These are phyloP conservation scores for Heliosperma pusillum DNA, from an alignment of 148 eudicot genomes.

Conservation along the genomic window DNA sequence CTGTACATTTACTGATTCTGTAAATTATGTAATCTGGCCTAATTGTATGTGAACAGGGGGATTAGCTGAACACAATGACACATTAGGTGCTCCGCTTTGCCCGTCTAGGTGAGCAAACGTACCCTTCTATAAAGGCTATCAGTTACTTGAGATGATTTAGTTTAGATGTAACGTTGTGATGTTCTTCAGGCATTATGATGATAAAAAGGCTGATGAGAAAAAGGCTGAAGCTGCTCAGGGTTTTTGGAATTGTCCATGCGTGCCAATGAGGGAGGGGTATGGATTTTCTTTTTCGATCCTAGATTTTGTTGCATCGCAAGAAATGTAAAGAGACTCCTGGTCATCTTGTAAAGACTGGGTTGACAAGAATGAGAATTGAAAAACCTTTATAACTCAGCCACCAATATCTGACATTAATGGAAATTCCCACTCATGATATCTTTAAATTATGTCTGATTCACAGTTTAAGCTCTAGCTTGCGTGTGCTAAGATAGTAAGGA, in stretches of 20 bases:
- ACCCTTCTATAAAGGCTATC: conserved; percentile 1
- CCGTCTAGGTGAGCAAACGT: conserved; percentile 67
- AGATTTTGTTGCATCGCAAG: not conserved
- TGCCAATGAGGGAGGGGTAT: conserved; percentile 98
- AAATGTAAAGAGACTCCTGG: not conserved
- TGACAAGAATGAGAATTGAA: no score
- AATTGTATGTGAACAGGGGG: conserved; percentile 49
- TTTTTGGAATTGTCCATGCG: conserved; percentile 99
- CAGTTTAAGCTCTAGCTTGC: no score
- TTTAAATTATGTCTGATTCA: no score
- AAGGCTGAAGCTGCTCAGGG: conserved; percentile 91
- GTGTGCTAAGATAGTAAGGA: no score
- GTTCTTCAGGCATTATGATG: conserved; percentile 81
- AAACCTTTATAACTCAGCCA: no score
- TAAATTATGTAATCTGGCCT: not conserved
- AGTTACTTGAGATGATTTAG: not conserved
- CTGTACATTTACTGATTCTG: not conserved
- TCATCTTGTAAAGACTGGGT: no score
- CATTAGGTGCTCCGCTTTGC: conserved; percentile 95
- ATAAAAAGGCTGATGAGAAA: no score
- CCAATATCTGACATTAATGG: no score
- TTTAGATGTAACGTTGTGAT: not conserved
- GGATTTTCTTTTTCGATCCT: not conserved
- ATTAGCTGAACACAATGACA: conserved; percentile 91
- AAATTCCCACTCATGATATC: no score